Conservation (phyloP, 768 basidiomycete species). For the Pisolithus sp. region DNA sequence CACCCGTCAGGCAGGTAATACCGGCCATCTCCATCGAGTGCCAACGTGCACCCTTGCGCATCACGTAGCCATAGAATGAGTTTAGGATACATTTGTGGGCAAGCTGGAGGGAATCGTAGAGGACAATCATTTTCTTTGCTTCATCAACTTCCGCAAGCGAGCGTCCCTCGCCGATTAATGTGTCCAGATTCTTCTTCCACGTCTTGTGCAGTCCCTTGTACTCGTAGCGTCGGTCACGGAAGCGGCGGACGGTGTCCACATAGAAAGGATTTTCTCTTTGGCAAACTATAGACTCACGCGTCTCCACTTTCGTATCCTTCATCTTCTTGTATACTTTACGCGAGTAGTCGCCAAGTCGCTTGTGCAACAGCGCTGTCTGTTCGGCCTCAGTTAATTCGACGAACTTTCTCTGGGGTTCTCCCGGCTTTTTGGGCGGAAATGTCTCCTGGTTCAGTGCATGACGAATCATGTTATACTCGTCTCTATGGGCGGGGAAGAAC, state of each 20-base stretch:
- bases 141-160: constrained; percentile 87
- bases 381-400: constrained; percentile 76
- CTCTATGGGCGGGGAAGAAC: constrained; percentile 93
- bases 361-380: constrained; percentile 89
- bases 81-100: constrained; percentile 99
- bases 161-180: constrained; percentile 55
- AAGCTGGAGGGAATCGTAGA: constrained; percentile 97
- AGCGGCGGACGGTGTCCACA: constrained; percentile 94
- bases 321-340: constrained; percentile 98
- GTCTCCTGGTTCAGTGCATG: constrained; percentile 92
- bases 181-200: constrained; percentile 98
- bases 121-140: constrained; percentile 97
- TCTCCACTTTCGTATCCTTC: constrained; percentile 94
- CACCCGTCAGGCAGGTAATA: constrained; percentile 96
- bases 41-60: constrained; percentile 99
- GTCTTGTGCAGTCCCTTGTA: constrained; percentile 98
- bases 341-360: constrained; percentile 97
- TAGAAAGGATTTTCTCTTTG: constrained; percentile 99
- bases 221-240: constrained; percentile 96
- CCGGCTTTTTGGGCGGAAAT: constrained; percentile 78
- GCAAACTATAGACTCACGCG: constrained; percentile 90
- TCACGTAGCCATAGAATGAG: constrained; percentile 99
- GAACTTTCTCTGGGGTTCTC: constrained; percentile 72
- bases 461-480: constrained; percentile 98
- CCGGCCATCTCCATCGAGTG: constrained; percentile 99